phyloP scores from a whole-genome alignment of 2,329 filamentous ascomycete genomes.

The Ceratocystis colombiana region DNA sequence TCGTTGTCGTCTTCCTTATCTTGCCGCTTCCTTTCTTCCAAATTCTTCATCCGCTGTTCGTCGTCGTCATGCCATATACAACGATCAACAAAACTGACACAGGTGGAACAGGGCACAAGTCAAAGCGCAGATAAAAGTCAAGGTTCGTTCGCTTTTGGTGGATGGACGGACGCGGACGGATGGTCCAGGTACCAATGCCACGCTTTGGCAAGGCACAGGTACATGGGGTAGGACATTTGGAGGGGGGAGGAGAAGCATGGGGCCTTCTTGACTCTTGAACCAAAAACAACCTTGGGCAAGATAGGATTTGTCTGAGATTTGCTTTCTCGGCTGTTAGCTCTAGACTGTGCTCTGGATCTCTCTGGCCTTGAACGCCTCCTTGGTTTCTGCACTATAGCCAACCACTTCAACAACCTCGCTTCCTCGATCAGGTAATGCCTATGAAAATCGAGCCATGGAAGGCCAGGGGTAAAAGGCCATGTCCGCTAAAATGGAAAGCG shows the following conservation, averaged over 20 bases:
- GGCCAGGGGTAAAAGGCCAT: neutral
- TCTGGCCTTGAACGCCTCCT: neutral
- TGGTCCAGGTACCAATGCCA: constrained; percentile 15
- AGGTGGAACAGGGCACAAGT: constrained; percentile 3
- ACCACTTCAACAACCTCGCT: constrained; percentile 8
- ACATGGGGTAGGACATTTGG: constrained; percentile 10
- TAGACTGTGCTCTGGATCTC: constrained; percentile 4
- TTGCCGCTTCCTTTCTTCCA: neutral
- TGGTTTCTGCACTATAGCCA: neutral
- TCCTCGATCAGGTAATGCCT: neutral
- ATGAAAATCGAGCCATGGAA: constrained; percentile 4
- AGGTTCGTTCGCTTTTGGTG: constrained; percentile 14
- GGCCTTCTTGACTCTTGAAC: neutral
- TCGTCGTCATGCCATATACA: constrained; percentile 14
- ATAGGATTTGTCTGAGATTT: constrained; percentile 12
- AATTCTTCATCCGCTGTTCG: neutral
- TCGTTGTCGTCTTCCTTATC: neutral
- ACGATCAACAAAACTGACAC: constrained; percentile 15
- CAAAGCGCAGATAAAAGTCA: constrained; percentile 5
- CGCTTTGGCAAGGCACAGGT: constrained; percentile 6
- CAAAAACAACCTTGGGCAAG: neutral
- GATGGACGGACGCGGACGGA: constrained; percentile 11
- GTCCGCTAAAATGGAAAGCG: neutral
- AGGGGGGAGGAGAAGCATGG: neutral
- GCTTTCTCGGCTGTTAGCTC: neutral